Evolutionary conservation across 1,139 yeast species (phyloP).

Genomic region (Meyerozyma carpophila): DNA sequence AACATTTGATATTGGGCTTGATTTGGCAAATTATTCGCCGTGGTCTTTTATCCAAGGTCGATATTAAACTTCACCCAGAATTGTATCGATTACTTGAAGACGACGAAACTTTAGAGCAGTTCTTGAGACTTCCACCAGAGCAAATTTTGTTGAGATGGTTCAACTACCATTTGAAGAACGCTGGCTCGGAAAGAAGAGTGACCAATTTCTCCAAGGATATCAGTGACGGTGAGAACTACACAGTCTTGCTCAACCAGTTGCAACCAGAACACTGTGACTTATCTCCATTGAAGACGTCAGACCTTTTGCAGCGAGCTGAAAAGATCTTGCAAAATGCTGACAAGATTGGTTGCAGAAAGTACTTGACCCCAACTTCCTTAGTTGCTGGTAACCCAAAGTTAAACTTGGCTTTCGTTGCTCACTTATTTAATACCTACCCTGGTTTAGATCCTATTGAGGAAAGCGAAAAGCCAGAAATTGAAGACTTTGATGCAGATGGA

Average conservation of each 20-base stretch:
- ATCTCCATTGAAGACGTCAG: conserved; percentile 71
- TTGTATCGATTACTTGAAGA: conserved; percentile 90
- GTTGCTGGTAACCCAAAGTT: conserved; percentile 96
- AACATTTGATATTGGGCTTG: conserved; percentile 88
- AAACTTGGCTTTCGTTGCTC: conserved; percentile 95
- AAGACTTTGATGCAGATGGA: conserved; percentile 98
- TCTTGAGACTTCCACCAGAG: conserved; percentile 94
- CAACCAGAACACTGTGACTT: conserved; percentile 80
- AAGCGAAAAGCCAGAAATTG: conserved; percentile 80
- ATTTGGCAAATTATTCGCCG: conserved; percentile 98
- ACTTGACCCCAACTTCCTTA: conserved; percentile 85
- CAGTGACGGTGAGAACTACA: conserved; percentile 92
- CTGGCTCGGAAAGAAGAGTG: conserved; percentile 86
- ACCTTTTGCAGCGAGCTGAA: conserved; percentile 78
- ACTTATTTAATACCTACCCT: conserved; percentile 91
- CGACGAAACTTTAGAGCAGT: conserved; percentile 95
- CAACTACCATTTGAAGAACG: conserved; percentile 90
- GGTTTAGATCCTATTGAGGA: conserved; percentile 96
- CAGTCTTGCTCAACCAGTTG: conserved; percentile 81
- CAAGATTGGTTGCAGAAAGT: conserved; percentile 85
- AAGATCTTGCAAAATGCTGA: conserved; percentile 83
- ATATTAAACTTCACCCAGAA: conserved; percentile 94
- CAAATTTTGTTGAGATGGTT: conserved; percentile 96
- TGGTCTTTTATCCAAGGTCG: conserved; percentile 90
- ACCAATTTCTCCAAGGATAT: conserved; percentile 83